Percentiles rank a stretch among this genome's conserved stretches.
These are phyloP conservation scores for Podospora tetraspora DNA, from an alignment of 495 filamentous ascomycete species.

Conservation along the genomic window DNA sequence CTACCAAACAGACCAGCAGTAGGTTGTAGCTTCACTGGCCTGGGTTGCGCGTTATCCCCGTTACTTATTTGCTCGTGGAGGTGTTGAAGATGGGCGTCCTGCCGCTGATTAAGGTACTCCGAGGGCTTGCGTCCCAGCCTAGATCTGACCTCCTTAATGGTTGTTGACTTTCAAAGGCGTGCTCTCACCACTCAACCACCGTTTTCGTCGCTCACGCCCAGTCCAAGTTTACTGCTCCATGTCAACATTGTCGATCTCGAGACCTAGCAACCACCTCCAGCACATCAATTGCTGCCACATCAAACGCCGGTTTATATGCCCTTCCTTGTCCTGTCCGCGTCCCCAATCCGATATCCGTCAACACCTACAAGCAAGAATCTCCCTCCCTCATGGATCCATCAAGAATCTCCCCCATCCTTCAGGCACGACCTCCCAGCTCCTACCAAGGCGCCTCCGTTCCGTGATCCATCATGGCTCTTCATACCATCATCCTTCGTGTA, in stretches of 20 bases:
- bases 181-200: not conserved
- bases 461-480: not conserved
- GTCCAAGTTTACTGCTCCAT: not conserved
- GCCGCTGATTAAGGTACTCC: not conserved
- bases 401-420: not conserved
- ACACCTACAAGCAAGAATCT: not conserved
- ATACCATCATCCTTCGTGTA: not conserved
- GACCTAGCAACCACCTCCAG: not conserved
- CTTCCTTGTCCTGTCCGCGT: not conserved
- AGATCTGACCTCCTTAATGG: not conserved
- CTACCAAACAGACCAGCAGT: not conserved
- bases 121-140: not conserved
- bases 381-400: not conserved
- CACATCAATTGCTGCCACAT: not conserved
- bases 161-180: not conserved
- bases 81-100: not conserved
- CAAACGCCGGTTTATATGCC: constrained; percentile 17
- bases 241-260: not conserved
- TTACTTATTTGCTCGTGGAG: not conserved
- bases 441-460: not conserved
- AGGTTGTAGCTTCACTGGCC: not conserved
- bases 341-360: constrained; percentile 9
- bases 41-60: not conserved
- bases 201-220: not conserved
- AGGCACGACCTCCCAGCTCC: not conserved